Evolutionary conservation across 192 early-diverging fungal species (phyloP).

Genomic region (Backusella morwellensis): DNA sequence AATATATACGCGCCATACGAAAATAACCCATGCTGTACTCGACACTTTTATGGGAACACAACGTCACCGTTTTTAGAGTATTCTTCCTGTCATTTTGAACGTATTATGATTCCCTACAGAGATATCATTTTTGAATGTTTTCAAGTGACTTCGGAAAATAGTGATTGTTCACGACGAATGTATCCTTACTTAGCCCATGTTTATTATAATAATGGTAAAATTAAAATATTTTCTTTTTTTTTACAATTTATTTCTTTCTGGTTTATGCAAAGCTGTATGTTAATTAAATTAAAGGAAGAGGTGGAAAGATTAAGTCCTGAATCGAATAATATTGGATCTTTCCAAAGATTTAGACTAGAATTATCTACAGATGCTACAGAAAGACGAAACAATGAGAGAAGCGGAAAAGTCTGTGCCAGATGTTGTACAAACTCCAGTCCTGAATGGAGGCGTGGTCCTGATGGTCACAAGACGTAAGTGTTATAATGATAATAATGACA

Average conservation of each 20-base stretch:
- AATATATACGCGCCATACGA: neutral
- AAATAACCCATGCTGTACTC: neutral
- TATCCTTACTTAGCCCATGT: neutral
- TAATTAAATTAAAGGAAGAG: slow-evolving; percentile 9
- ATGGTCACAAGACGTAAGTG: slow-evolving; percentile 24
- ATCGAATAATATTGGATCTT: neutral
- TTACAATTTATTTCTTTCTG: neutral
- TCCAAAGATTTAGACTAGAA: neutral
- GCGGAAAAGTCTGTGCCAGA: slow-evolving; percentile 12
- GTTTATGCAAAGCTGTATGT: neutral
- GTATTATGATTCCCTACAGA: slow-evolving; percentile 3
- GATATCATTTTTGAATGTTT: slow-evolving; percentile 9
- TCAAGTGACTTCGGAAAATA: neutral
- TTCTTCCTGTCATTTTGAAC: slow-evolving; percentile 1
- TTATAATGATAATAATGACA: no score
- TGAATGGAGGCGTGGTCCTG: slow-evolving; percentile 27
- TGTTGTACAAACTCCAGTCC: slow-evolving; percentile 23
- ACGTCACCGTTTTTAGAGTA: neutral
- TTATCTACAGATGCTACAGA: neutral
- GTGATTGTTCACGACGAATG: neutral
- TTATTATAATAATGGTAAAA: slow-evolving; percentile 5
- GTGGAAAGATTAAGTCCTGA: neutral
- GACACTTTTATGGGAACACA: neutral
- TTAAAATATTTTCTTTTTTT: neutral
- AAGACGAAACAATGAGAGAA: neutral